Percentiles rank a stretch among this genome's conserved stretches.
These are phyloP conservation scores for Ophiocordyceps camponoti-leonardi DNA, from an alignment of 2,329 filamentous ascomycete genomes.

Conservation along the genomic window DNA sequence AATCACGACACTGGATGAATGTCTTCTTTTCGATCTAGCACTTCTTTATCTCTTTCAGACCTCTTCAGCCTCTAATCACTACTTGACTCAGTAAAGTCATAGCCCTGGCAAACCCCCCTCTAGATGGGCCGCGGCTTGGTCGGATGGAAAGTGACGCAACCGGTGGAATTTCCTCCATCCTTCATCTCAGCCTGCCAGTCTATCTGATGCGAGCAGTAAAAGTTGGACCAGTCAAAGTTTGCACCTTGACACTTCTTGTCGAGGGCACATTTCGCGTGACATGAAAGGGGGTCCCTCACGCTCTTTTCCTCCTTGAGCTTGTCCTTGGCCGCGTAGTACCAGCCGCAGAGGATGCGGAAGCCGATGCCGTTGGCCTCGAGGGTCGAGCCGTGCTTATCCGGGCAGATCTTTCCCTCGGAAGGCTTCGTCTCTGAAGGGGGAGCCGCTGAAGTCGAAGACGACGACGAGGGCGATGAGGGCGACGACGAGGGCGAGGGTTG, in stretches of 20 bases:
- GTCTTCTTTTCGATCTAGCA: too few relatives aligned
- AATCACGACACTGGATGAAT: too few relatives aligned
- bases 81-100: too few relatives aligned
- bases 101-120: too few relatives aligned
- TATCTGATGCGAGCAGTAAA: background rate
- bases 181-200: background rate
- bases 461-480: background rate
- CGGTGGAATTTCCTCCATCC: background rate
- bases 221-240: background rate
- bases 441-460: background rate
- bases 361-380: background rate
- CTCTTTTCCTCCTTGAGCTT: background rate
- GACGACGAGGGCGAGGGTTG: background rate
- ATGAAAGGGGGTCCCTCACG: background rate
- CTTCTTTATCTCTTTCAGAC: too few relatives aligned
- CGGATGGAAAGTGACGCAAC: background rate
- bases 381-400: background rate
- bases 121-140: background rate
- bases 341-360: background rate
- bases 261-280: background rate
- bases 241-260: background rate
- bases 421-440: background rate
- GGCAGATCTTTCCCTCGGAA: background rate
- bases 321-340: background rate
- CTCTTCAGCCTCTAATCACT: too few relatives aligned